Conservation (phyloP, 805 yeast genomes). For the Candida fluviatilis region DNA sequence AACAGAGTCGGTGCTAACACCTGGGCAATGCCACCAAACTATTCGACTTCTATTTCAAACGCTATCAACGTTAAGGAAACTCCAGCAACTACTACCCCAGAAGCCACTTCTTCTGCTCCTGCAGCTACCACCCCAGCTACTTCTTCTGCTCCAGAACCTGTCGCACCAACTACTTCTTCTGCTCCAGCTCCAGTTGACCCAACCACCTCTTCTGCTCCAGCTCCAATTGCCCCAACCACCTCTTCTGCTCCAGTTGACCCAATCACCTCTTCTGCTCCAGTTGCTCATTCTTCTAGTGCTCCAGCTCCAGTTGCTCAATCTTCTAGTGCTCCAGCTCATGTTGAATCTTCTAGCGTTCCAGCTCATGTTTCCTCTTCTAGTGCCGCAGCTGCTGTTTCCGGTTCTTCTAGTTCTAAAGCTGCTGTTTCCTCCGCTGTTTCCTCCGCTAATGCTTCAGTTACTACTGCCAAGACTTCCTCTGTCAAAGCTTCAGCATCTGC, state of each 20-base stretch:
- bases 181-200: constrained; percentile 2
- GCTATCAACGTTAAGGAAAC: constrained; percentile 24
- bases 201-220: neutral
- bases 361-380: too few relatives aligned
- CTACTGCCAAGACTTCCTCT: too few relatives aligned
- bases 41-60: constrained; percentile 18
- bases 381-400: neutral
- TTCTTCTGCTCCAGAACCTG: constrained; percentile 7
- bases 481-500: neutral
- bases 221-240: constrained; percentile 1
- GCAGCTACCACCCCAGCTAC: constrained; percentile 9
- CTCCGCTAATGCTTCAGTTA: neutral
- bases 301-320: constrained; percentile 1
- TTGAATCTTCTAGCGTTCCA: neutral
- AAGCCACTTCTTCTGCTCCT: constrained; percentile 3
- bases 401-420: neutral
- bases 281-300: constrained; percentile 1
- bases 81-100: constrained; percentile 11
- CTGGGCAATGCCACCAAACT: constrained; percentile 19
- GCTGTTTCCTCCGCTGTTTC: neutral
- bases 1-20: constrained; percentile 30
- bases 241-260: constrained; percentile 1
- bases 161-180: constrained; percentile 6
- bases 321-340: constrained; percentile 1
- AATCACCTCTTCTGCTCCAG: neutral